Conservation (phyloP, 345 rosid genomes). For the Erucastrum elatum region DNA sequence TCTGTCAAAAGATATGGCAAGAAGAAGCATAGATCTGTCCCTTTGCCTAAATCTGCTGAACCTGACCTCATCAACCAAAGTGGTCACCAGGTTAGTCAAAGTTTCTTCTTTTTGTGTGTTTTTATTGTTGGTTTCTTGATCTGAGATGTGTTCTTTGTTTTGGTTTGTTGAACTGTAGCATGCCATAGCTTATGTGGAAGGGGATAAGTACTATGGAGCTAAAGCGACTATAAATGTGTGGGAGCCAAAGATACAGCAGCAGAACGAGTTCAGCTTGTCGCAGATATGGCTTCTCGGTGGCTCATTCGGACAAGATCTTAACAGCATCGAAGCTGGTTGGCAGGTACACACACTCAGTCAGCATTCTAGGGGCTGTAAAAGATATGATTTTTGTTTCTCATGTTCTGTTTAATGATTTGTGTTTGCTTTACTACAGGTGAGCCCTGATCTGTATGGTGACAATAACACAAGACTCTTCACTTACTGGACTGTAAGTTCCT, state of each 20-base stretch:
- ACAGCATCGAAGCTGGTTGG: slow-evolving; percentile 99
- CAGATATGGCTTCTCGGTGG: slow-evolving; percentile 99
- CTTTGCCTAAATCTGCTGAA: slow-evolving; percentile 69
- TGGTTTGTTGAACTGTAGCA: slow-evolving; percentile 53
- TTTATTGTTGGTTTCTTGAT: slow-evolving; percentile 15
- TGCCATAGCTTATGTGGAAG: slow-evolving; percentile 94
- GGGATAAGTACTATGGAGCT: slow-evolving; percentile 90
- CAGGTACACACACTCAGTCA: slow-evolving; percentile 58
- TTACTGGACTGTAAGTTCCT: slow-evolving; percentile 94
- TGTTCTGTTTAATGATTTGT: slow-evolving; percentile 14
- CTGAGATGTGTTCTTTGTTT: background rate
- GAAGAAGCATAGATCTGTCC: slow-evolving; percentile 46
- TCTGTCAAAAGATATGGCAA: slow-evolving; percentile 91
- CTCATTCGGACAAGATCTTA: slow-evolving; percentile 97
- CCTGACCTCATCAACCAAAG: slow-evolving; percentile 78
- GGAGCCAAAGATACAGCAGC: slow-evolving; percentile 94
- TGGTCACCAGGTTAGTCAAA: slow-evolving; percentile 79
- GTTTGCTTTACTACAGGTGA: slow-evolving; percentile 29
- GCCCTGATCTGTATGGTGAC: slow-evolving; percentile 96
- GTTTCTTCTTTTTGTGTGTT: background rate
- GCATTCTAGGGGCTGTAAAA: background rate
- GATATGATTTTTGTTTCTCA: background rate
- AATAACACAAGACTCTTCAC: slow-evolving; percentile 99
- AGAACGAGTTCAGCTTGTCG: slow-evolving; percentile 96
- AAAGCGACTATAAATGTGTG: slow-evolving; percentile 96